Evolutionary conservation across 2,329 filamentous ascomycete species (phyloP), one percentile per base, ranked within the genome.

Genomic region (Colletotrichum lini): DNA sequence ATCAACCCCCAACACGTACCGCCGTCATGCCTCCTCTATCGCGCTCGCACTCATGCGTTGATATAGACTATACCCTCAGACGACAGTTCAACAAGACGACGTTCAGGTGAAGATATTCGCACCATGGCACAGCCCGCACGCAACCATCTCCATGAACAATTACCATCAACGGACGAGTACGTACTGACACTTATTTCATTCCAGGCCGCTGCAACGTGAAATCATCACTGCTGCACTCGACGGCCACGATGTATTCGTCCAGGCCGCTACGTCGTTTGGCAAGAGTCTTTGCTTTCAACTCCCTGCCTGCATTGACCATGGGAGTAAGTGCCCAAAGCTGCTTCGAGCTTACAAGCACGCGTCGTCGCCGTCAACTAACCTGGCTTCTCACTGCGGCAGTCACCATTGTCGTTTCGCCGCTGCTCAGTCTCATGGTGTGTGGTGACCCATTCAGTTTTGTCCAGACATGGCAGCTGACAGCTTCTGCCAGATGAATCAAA

Each of bases 231-330:
- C 94, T 9, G 93, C 94, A 3, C 86, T 98, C 10, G 90, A 93
- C 67, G 93, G 94, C 18, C 88, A 95, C 73, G 96, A 98, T 91
- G 93, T 98, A 53, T 98, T 97, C 78, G 88, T 98, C 1, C 96
- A 98, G 81, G 96, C 96, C 57, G 93, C 93, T 65, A 95, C 93
- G 3, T 94, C 92, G 12, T 98, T 98, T 80, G 96, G 95, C 52
- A 98, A 98, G 82, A 97, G 94, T 78, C 82, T 98, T 64, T 98
- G 96, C 83, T 98, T 96, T 79, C 95, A 98, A 80, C 87, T 98
- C 1, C 95, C 95, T 10, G 95, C 95, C 30, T 91, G 98, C 42
- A 91, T 98, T 67, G 93, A 96, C 77, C 90, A 92, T 80, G 96
- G 96, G 74, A 94, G 93, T 95, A 84, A 78, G 91, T 88, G 56